Evolutionary conservation across 2,329 filamentous ascomycete species (phyloP), one percentile per base, ranked within the genome.

Genomic region (Diplodia seriata): DNA sequence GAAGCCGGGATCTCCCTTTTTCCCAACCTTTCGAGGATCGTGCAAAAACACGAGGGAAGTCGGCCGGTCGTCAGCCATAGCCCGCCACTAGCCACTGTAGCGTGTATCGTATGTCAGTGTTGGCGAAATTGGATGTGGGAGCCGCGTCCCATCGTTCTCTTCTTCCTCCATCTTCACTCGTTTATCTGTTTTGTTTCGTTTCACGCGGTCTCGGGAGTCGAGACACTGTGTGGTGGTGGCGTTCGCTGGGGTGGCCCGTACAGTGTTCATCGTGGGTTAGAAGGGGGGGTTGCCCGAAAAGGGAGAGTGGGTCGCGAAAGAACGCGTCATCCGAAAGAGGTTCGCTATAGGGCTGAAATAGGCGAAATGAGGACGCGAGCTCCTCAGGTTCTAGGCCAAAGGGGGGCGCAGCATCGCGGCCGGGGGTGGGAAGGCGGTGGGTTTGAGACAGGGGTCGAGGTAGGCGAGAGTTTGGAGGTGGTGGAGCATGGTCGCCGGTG

Each of bases 331-430:
- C 26, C 57, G 14, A 50, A 49, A 29, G 31, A 36, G 26, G 26
- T n/a, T 62, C 47, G 18, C n/a, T 36, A 51, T 51, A 63, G 59
- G 59, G 59, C 59, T 63, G 43, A n/a, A 62, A 51, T 63, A 63
- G 59, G 59, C 59, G 59, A 63, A 51, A 63, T 63, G 47, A 63
- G 59, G 47, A 36, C 38, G 55, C 55, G 43, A 47, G 43, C 43
- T 20, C 18, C n/a, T 9, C 14, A 33, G 56, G 26, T 43, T 49
- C 56, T 50, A 63, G 47, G 47, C 59, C 47, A 63, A n/a, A 29
- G 59, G 20, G 57, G 26, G 29, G 18, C 14, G 53, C 31, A 33
- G 31, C 31, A 33, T 33, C 31, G 31, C 31, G 1, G 31, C 31
- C 31, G 31, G 7, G 7, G 31, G 31, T 33, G 6, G 31, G 8